phyloP scores from a whole-genome alignment of 495 filamentous ascomycete genomes.

The Echria macrotheca region DNA sequence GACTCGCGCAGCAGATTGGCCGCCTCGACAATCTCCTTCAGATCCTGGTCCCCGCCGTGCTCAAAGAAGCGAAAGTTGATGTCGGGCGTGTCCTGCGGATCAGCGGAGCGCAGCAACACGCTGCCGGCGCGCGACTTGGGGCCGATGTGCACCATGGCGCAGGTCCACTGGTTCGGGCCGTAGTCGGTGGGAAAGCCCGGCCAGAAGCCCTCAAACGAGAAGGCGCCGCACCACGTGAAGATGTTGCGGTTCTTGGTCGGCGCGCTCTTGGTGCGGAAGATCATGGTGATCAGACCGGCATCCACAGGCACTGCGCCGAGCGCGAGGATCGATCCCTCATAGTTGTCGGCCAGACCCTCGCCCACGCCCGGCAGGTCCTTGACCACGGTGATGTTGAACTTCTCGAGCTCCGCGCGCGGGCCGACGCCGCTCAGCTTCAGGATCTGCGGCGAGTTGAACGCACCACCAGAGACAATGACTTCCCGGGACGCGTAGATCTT shows the following conservation, averaged over 20 bases:
- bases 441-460: slow-evolving; percentile 54
- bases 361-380: slow-evolving; percentile 54
- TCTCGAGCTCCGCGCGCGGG: slow-evolving; percentile 33
- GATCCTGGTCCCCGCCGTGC: slow-evolving; percentile 31
- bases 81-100: slow-evolving; percentile 50
- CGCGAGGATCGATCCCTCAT: slow-evolving; percentile 36
- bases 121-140: slow-evolving; percentile 48
- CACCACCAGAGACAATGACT: slow-evolving; percentile 52
- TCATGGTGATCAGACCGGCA: slow-evolving; percentile 28
- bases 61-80: slow-evolving; percentile 56
- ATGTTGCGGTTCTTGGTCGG: slow-evolving; percentile 40
- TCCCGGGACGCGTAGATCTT: slow-evolving; percentile 41
- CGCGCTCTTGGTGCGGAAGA: slow-evolving; percentile 39
- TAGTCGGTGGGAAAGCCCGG: slow-evolving; percentile 41
- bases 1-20: slow-evolving; percentile 44
- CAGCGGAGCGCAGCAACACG: slow-evolving; percentile 41
- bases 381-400: slow-evolving; percentile 42
- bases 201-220: slow-evolving; percentile 46
- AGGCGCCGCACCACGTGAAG: slow-evolving; percentile 41
- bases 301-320: slow-evolving; percentile 28
- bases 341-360: slow-evolving; percentile 55
- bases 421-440: slow-evolving; percentile 48
- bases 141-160: slow-evolving; percentile 44
- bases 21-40: slow-evolving; percentile 47
- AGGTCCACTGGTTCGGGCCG: slow-evolving; percentile 36